Percentiles rank a stretch among this genome's conserved stretches.
phyloP scores from a whole-genome alignment of 2,329 filamentous ascomycete genomes.

The Cryphonectria japonica region DNA sequence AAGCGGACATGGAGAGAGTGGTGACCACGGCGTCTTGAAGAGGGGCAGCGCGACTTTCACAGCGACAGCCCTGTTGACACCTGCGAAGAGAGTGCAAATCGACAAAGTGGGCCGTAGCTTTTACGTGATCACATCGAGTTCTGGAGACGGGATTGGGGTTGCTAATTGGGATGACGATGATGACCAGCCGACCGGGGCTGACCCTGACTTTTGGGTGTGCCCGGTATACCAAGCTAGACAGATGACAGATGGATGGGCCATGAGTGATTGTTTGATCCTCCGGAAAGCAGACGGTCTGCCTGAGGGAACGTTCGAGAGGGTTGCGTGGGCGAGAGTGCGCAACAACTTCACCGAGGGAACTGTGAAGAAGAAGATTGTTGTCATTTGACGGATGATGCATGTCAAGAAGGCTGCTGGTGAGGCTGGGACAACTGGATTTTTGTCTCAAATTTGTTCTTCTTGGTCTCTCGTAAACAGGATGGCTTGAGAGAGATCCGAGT shows the following conservation, averaged over 20 bases:
- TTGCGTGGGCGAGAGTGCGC: neutral
- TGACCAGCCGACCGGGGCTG: neutral
- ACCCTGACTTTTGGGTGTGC: conserved; percentile 7
- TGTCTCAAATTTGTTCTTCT: too few relatives aligned
- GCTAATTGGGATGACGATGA: conserved; percentile 10
- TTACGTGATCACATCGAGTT: neutral
- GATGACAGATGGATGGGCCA: neutral
- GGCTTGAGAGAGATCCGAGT: too few relatives aligned
- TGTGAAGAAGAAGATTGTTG: neutral
- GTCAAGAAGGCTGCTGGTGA: neutral
- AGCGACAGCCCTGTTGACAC: conserved; percentile 1
- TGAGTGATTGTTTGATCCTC: neutral
- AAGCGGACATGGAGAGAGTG: neutral
- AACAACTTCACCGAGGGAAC: neutral
- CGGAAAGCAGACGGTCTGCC: neutral
- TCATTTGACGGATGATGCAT: neutral
- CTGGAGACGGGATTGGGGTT: neutral
- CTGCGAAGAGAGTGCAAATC: neutral
- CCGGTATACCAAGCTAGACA: neutral
- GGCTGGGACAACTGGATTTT: too few relatives aligned
- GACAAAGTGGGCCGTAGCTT: neutral
- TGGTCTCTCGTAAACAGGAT: too few relatives aligned
- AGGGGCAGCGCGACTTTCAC: neutral
- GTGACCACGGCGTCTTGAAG: neutral
- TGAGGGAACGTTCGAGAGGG: conserved; percentile 7